Conservation (phyloP, 129 eudicot species). For the Escallonia herrerae region DNA sequence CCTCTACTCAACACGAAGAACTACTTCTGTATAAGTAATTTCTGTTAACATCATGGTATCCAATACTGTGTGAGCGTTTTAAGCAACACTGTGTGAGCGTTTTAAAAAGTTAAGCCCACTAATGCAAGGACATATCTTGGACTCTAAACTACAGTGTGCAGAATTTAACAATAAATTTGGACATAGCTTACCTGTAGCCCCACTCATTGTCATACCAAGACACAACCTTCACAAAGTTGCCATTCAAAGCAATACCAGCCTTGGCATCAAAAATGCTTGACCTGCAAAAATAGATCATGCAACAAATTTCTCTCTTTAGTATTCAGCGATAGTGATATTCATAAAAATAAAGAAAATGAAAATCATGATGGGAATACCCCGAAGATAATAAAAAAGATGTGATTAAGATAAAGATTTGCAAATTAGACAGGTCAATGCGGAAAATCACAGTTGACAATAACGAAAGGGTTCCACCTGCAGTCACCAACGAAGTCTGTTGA, state of each 20-base stretch:
- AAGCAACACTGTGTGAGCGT: no score
- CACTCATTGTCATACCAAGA: constrained; percentile 93
- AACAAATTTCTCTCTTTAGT: not conserved
- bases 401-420: no score
- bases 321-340: not conserved
- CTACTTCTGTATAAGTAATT: no score
- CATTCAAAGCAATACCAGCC: constrained; percentile 79
- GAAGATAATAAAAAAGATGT: no score
- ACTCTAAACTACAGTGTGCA: not conserved
- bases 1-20: no score
- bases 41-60: no score
- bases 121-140: not conserved
- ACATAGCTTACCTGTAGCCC: constrained; percentile 68
- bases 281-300: constrained; percentile 22
- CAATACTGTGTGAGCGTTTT: no score
- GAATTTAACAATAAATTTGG: not conserved
- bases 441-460: no score
- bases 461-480: constrained; percentile 30
- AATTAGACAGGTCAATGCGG: no score
- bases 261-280: constrained; percentile 76
- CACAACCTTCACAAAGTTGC: constrained; percentile 78
- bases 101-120: no score
- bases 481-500: constrained; percentile 73
- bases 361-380: not conserved
- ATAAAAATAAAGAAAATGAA: not conserved